Conservation (phyloP, 495 filamentous ascomycete genomes). For the Podospora australis region DNA sequence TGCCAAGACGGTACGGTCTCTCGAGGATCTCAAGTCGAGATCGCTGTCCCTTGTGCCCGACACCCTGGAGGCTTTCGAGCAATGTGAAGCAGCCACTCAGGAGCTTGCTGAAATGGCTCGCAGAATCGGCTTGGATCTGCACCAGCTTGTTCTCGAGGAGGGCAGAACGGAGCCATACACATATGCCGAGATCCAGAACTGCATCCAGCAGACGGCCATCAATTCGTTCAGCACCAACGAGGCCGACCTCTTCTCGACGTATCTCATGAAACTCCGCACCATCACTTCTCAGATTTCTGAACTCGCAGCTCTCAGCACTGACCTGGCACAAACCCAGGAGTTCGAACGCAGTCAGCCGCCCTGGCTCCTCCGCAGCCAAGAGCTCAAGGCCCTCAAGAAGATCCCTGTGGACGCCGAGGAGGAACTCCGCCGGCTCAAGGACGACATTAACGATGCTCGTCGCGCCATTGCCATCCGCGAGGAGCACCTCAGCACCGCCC, state of each 20-base stretch:
- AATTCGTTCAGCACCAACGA: conserved; percentile 44
- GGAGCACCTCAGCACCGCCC: conserved; percentile 61
- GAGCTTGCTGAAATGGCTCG: conserved; percentile 64
- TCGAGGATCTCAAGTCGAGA: conserved; percentile 71
- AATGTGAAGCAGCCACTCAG: conserved; percentile 55
- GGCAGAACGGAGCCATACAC: conserved; percentile 61
- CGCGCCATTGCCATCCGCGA: conserved; percentile 60
- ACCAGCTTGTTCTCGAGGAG: conserved; percentile 63
- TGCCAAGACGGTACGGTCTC: conserved; percentile 66
- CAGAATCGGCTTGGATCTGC: conserved; percentile 58
- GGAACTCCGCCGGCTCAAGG: conserved; percentile 65
- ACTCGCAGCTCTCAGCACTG: conserved; percentile 62
- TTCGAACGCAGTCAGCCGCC: conserved; percentile 69
- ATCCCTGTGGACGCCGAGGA: conserved; percentile 75
- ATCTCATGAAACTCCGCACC: conserved; percentile 58
- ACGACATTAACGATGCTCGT: conserved; percentile 61
- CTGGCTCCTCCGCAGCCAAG: conserved; percentile 76
- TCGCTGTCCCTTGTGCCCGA: conserved; percentile 66
- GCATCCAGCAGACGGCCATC: conserved; percentile 52
- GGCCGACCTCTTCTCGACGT: conserved; percentile 59
- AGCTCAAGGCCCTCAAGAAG: conserved; percentile 70
- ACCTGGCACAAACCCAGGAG: conserved; percentile 74
- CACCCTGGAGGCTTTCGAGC: conserved; percentile 43
- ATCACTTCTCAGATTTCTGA: conserved; percentile 63
- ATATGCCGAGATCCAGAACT: conserved; percentile 56